A percentile compares a stretch with the other conserved stretches of the same genome.
These are phyloP conservation scores for Candida golubevii DNA, from an alignment of 805 yeast species.

Conservation along the genomic window DNA sequence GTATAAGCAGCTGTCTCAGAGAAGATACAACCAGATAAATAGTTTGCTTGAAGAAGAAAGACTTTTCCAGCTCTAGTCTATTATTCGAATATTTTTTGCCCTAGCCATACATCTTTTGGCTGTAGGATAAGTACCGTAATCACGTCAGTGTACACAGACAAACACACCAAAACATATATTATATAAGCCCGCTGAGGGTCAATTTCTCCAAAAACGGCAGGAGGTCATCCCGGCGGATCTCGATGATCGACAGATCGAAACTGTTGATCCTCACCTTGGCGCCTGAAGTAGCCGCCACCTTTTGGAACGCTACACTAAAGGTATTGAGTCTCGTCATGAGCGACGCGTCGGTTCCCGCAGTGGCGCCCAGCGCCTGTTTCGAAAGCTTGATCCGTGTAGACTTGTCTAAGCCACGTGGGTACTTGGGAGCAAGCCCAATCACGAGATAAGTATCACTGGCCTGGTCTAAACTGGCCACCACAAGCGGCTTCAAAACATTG, in stretches of 20 bases:
- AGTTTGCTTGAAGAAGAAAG: too few species aligned
- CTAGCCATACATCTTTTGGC: too few species aligned
- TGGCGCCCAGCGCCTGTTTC: constrained; percentile 16
- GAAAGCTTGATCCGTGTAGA: constrained; percentile 31
- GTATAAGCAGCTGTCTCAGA: too few species aligned
- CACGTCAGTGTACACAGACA: too few species aligned
- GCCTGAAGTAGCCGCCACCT: constrained; percentile 76
- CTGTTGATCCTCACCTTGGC: constrained; percentile 91
- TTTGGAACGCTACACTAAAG: constrained; percentile 88
- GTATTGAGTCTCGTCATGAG: constrained; percentile 59
- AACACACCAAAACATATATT: neutral
- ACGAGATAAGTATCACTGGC: constrained; percentile 76
- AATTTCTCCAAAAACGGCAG: constrained; percentile 81
- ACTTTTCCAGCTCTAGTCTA: too few species aligned
- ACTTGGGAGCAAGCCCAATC: constrained; percentile 83
- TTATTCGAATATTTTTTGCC: too few species aligned
- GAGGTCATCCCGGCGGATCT: constrained; percentile 81
- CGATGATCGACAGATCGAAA: constrained; percentile 91
- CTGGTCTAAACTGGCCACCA: constrained; percentile 76
- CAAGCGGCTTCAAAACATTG: constrained; percentile 62
- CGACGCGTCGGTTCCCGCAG: constrained; percentile 26
- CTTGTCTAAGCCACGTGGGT: constrained; percentile 47
- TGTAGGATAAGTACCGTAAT: too few species aligned
- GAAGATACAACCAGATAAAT: too few species aligned
- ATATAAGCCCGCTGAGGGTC: constrained; percentile 61